Evolutionary conservation across 139 green algal species (phyloP).

Genomic region (Cymbomonas tetramitiformis): DNA sequence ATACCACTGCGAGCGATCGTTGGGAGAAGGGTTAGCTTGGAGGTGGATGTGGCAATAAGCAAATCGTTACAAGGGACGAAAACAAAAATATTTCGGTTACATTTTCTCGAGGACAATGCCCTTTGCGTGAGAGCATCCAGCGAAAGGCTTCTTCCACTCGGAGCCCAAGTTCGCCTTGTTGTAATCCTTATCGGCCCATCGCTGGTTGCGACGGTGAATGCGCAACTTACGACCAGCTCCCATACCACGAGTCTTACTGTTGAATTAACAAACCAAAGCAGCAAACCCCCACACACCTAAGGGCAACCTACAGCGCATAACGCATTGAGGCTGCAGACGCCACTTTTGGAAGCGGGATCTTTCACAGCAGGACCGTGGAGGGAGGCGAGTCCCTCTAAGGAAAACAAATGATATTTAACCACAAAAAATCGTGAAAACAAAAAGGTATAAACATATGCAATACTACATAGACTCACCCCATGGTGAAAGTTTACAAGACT

Average conservation of each 20-base stretch:
- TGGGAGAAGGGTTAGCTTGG: not conserved
- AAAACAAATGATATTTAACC: too few species aligned
- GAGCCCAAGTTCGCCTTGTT: conserved; percentile 93
- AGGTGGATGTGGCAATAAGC: not conserved
- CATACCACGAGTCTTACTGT: conserved; percentile 95
- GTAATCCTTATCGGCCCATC: conserved; percentile 98
- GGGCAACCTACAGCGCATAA: too few species aligned
- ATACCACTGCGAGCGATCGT: conserved; percentile 66
- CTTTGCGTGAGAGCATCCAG: conserved; percentile 95
- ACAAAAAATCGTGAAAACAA: too few species aligned
- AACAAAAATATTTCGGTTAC: too few species aligned
- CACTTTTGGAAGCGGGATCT: too few species aligned
- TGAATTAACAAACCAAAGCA: not conserved
- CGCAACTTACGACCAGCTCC: conserved; percentile 96
- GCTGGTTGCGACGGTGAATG: conserved; percentile 73
- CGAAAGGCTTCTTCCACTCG: conserved; percentile 99
- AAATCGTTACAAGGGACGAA: not conserved
- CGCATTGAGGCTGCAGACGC: too few species aligned
- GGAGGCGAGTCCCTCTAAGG: too few species aligned
- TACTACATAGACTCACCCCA: too few species aligned
- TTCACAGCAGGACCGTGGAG: too few species aligned
- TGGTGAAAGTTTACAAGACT: too few species aligned
- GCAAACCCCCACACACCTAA: too few species aligned
- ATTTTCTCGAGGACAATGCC: conserved; percentile 99
- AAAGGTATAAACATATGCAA: too few species aligned